phyloP scores from a whole-genome alignment of 176 grass and related monocot species.

The Cenchrus fungigraminus region DNA sequence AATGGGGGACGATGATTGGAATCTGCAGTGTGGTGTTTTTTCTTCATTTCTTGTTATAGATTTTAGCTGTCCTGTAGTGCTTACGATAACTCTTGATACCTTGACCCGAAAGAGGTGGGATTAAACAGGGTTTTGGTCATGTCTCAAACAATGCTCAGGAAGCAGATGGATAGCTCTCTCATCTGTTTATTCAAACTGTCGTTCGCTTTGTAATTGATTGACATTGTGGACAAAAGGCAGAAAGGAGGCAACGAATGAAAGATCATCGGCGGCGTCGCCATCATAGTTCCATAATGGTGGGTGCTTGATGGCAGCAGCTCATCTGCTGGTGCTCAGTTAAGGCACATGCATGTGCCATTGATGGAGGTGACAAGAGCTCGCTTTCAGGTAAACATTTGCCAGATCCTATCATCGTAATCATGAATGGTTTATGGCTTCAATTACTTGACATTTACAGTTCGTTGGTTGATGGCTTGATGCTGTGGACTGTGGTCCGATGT shows the following conservation, averaged over 20 bases:
- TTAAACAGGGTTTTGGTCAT: constrained; percentile 39
- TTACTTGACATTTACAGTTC: neutral
- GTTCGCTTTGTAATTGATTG: constrained; percentile 38
- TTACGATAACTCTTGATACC: constrained; percentile 26
- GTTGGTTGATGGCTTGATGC: too few relatives aligned
- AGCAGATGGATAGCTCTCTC: constrained; percentile 21
- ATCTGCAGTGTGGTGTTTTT: neutral
- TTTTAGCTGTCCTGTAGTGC: constrained; percentile 14
- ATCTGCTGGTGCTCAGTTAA: constrained; percentile 23
- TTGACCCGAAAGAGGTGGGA: constrained; percentile 24
- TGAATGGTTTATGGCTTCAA: constrained; percentile 17
- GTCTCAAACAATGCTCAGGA: constrained; percentile 28
- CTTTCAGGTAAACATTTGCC: constrained; percentile 42
- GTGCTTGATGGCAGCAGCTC: constrained; percentile 29
- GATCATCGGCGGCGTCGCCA: constrained; percentile 3
- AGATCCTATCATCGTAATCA: constrained; percentile 29
- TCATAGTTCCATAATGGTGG: constrained; percentile 47
- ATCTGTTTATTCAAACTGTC: constrained; percentile 19
- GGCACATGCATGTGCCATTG: constrained; percentile 49
- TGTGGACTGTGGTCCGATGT: neutral
- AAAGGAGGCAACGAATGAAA: neutral
- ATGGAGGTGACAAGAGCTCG: constrained; percentile 27
- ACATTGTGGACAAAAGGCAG: constrained; percentile 9
- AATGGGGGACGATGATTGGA: neutral
- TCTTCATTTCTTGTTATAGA: neutral